Evolutionary conservation across 371 early-diverging fungal species (phyloP), one percentile per base, ranked within the genome.

Genomic region (Mucor mucedo): DNA sequence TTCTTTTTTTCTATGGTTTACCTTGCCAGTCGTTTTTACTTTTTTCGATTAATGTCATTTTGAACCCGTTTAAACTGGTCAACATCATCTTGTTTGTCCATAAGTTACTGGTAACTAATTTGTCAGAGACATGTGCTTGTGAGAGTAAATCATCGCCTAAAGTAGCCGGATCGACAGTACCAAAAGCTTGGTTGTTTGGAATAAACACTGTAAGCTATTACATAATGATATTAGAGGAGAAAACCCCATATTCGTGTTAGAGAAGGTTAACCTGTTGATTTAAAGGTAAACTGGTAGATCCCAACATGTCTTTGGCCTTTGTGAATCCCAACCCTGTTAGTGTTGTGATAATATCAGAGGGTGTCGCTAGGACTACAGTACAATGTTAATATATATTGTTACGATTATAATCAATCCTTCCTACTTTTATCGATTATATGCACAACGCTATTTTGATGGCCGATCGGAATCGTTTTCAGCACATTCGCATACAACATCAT

Each of bases 161-260:
- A 9, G 62, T 48, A 11, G 7, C 38, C 9, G 55, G 62, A 30
- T 65, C 55, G 8, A 55, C 52, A 14, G 59, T 40, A n/a, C 65
- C 59, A n/a, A 74, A 57, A 29, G 73, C 73, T 38, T 70, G 40
- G 30, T 72, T 62, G 30, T 32, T 66, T n/a, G 76, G 76, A 11
- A 70, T 70, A 68, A 76, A 76, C 9, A 76, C 50, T 8, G 76
- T 76, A 2, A 68, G 27, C 76, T 74, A 60, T 33, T 32, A 13
- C 14, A 7, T 21, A 5, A 27, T n/a, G 27, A 5, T 5, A 7
- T n/a, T 27, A 27, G 16, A 8, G 49, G n/a, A 5, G 49, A 9
- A n/a, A 14, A 14, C 6, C n/a, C 6, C 13, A 9, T 42, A 13
- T 14, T 14, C 3, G 4, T 42, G 4, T n/a, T n/a, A 42, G 4